Base-by-base conservation (phyloP, 2,329 filamentous ascomycete species). In the Nemania serpens region DNA sequence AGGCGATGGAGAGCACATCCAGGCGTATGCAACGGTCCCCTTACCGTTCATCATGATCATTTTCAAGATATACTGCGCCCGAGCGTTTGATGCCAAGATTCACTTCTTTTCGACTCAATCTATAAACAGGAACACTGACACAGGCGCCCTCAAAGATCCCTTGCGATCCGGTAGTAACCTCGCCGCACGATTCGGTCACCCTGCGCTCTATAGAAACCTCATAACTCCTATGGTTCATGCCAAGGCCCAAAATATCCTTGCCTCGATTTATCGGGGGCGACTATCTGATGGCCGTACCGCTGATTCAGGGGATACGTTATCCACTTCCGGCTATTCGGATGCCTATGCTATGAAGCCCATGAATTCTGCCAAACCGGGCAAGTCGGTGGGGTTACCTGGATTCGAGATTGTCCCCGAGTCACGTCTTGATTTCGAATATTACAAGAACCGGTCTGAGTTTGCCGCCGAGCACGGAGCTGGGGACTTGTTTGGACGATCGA, bases 351-450 rank as follows among this genome's bases (percentile, higher is more conserved):
- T 97, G 77, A 89, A 94, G 70, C 78, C 84, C n/a, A 97, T 98
- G 93, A 81, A 79, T 61, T 73, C 77, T 2, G 78, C 78, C 18
- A 79, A 77, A 58, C 78, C 81, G 1, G 84, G 83, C 43, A 82
- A 82, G 71, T 66, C 69, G 3, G 78, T 73, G 49, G 66, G 70
- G 12, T 70, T 90, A 5, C 87, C 89, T 0, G 91, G 92, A 0
- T 97, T 97, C 75, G 94, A 98, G 75, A 87, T 96, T 59, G 93
- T 98, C 0, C 88, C 91, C 0, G 94, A 98, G 70, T 84, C 84
- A 56, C 87, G 92, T 50, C 88, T 97, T 75, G 93, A 97, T 74
- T 97, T 96, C 73, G 88, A 92, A 62, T 94, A 92, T 77, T 98
- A 88, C 82, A 97, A 96, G 76, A 89, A 97, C 75, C 84, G 92